Base-by-base conservation (phyloP, 257 asterid genomes). In the Nicotiana tabacum region DNA sequence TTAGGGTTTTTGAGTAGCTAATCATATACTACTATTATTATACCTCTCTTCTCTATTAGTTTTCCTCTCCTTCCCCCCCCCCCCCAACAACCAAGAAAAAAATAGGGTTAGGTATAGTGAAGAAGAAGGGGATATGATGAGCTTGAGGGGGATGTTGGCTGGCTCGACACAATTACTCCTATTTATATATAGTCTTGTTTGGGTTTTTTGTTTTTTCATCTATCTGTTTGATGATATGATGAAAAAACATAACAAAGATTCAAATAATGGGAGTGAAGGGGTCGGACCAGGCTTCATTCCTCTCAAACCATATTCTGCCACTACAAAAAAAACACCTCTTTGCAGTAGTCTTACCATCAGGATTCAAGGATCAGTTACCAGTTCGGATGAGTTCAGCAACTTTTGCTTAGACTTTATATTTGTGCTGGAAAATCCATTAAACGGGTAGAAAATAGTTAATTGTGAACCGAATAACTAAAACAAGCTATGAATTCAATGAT, bases 61-160 rank as follows among this genome's bases (percentile, higher is more conserved):
- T 8, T 43, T 2, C 39, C 39, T 5, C 6, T 2, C 39, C 39
- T 3, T 33, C 4, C 37, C 37, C 37, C 5, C 37, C 4, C 37
- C 46, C 9, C 46, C 46, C 46, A 21, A 21, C 21, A 21, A 21
- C 9, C 8, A 35, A 3, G 3, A 3, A 32, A 39, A 39, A 39
- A 6, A 43, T 43, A 43, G 48, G 48, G 17, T 4, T 74, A 43
- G 62, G 18, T 53, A 35, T 56, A 33, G 21, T 4, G 76, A 51
- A 60, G 53, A n/a, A 18, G 29, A 39, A 3, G 11, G 16, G 62
- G 61, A 39, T 83, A 83, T 53, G 84, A 77, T 86, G 88, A 7
- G 86, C 88, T 92, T 92, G 97, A 85, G 94, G 90, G 97, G 97
- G 86, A 87, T 91, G 97, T 89, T 91, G 97, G 32, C 56, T 81